Conservation (phyloP, 768 basidiomycete genomes). For the Tricholoma terreum region DNA sequence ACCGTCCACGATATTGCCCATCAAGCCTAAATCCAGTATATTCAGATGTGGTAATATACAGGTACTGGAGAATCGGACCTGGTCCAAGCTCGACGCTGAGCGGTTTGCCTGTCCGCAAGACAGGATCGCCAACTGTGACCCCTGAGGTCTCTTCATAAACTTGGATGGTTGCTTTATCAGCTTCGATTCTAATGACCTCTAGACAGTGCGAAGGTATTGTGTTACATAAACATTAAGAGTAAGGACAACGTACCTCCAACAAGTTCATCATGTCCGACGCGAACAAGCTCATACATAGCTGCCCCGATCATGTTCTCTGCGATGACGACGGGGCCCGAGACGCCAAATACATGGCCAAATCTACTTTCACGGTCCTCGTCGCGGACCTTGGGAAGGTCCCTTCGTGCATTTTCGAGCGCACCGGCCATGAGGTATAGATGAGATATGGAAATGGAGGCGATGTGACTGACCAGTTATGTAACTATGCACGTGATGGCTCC, state of each 20-base stretch:
- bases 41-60: background rate
- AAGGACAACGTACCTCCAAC: slow-evolving; percentile 74
- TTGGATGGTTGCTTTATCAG: slow-evolving; percentile 97
- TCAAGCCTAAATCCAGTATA: slow-evolving; percentile 62
- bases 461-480: slow-evolving; percentile 1
- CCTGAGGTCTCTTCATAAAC: slow-evolving; percentile 99
- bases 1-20: slow-evolving; percentile 99
- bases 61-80: slow-evolving; percentile 46
- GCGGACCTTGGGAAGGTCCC: slow-evolving; percentile 79
- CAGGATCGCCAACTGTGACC: slow-evolving; percentile 98
- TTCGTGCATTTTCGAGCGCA: slow-evolving; percentile 87
- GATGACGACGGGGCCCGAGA: slow-evolving; percentile 97
- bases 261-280: slow-evolving; percentile 97
- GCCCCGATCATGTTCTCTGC: slow-evolving; percentile 94
- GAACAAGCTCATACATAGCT: slow-evolving; percentile 97
- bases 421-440: slow-evolving; percentile 71
- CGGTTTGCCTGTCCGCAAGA: slow-evolving; percentile 95
- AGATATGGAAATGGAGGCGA: slow-evolving; percentile 8
- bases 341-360: slow-evolving; percentile 89
- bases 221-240: background rate
- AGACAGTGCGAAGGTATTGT: background rate
- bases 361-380: slow-evolving; percentile 89
- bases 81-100: slow-evolving; percentile 97
- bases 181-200: slow-evolving; percentile 99
- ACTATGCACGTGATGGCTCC: too few species aligned